Percentiles rank a stretch among this genome's conserved stretches.
Conservation (phyloP, 192 early-diverging fungal genomes). For the Entomortierella chlamydospora region DNA sequence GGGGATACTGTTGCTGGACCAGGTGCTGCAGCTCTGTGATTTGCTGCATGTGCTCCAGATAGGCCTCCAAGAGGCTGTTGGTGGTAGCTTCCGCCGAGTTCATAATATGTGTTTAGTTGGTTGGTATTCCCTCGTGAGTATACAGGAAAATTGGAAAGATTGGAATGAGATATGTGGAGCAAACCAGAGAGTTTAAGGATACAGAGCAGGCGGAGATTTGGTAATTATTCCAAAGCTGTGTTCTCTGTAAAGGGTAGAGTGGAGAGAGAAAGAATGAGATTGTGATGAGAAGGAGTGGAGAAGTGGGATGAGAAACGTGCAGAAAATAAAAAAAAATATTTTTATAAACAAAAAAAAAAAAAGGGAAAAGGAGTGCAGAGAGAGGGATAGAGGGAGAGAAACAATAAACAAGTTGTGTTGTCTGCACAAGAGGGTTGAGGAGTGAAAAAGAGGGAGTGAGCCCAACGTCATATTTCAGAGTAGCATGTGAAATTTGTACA, state of each 20-base stretch:
- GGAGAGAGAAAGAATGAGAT: constrained; percentile 6
- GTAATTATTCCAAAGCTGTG: too few relatives aligned
- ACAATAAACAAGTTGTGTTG: too few relatives aligned
- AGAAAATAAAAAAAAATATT: not conserved
- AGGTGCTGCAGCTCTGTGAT: constrained; percentile 50
- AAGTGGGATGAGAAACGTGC: not conserved
- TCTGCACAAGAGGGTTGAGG: too few relatives aligned
- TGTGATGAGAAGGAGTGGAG: not conserved
- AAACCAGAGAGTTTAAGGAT: not conserved
- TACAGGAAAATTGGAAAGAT: not conserved
- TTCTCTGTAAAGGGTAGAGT: not conserved
- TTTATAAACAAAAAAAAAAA: not conserved
- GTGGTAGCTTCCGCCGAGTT: constrained; percentile 36
- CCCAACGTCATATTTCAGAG: too few relatives aligned
- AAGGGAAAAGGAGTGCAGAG: not conserved
- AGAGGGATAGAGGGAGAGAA: not conserved
- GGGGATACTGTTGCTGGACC: constrained; percentile 50
- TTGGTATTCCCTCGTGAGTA: not conserved
- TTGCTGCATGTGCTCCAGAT: constrained; percentile 48
- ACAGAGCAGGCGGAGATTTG: too few relatives aligned
- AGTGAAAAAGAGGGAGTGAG: too few relatives aligned
- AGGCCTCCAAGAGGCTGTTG: constrained; percentile 28
- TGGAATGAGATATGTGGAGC: not conserved
- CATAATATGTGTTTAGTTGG: constrained; percentile 12
- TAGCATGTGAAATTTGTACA: too few relatives aligned